Evolutionary conservation across 2,329 filamentous ascomycete genomes (phyloP).

Genomic region (Aspergillus quadricinctus): DNA sequence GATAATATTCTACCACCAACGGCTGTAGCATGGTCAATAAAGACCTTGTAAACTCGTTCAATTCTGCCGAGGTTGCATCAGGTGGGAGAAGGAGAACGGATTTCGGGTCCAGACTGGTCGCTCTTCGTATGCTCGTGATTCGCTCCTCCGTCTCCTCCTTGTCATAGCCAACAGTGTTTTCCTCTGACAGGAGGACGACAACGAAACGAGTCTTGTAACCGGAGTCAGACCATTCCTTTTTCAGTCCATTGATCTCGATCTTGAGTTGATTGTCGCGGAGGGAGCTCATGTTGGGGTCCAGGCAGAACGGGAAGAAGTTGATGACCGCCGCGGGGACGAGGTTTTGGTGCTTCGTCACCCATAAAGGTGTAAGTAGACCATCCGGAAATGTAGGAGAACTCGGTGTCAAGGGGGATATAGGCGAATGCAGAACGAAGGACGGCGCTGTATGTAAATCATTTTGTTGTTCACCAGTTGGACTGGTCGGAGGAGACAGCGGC

Average conservation of each 20-base stretch:
- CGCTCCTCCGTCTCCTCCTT: conserved; percentile 68
- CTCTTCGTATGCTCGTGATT: conserved; percentile 71
- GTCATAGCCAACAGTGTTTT: conserved; percentile 58
- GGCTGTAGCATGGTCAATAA: conserved; percentile 70
- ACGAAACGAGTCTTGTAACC: conserved; percentile 72
- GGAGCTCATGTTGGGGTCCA: conserved; percentile 68
- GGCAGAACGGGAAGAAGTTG: conserved; percentile 73
- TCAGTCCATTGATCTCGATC: conserved; percentile 75
- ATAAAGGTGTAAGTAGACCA: conserved; percentile 74
- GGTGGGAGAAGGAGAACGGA: conserved; percentile 80
- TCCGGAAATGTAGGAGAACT: conserved; percentile 82
- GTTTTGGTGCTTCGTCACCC: conserved; percentile 85
- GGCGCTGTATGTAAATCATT: conserved; percentile 42
- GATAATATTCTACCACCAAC: conserved; percentile 80
- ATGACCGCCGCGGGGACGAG: conserved; percentile 75
- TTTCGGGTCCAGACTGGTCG: conserved; percentile 76
- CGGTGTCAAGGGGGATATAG: conserved; percentile 84
- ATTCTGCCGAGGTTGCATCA: conserved; percentile 64
- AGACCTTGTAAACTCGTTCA: conserved; percentile 68
- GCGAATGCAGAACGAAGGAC: conserved; percentile 71
- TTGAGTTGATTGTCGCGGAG: conserved; percentile 85
- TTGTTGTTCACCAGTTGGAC: conserved; percentile 47
- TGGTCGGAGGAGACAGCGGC: conserved; percentile 46
- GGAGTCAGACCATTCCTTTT: conserved; percentile 55
- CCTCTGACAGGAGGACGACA: conserved; percentile 72